These are phyloP conservation scores for Trichosanthes truncata DNA, from an alignment of 306 rosid genomes.

Conservation along the genomic window DNA sequence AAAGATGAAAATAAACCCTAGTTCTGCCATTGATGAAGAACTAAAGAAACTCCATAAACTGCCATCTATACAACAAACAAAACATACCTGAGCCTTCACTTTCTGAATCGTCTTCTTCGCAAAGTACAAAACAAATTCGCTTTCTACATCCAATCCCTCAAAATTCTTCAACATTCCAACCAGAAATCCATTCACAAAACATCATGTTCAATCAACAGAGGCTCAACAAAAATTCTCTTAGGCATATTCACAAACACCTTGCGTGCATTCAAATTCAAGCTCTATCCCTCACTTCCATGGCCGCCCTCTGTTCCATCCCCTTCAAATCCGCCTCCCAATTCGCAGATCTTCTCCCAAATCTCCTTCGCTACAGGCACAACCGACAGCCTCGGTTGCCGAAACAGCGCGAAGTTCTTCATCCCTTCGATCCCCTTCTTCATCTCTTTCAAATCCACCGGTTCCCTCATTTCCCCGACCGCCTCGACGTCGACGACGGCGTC, in stretches of 20 bases:
- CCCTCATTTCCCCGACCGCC: constrained; percentile 73
- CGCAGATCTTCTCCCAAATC: constrained; percentile 49
- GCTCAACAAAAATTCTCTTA: neutral
- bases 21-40: neutral
- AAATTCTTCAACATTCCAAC: neutral
- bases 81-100: neutral
- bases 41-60: neutral
- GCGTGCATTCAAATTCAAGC: neutral
- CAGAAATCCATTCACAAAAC: neutral
- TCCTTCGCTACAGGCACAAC: constrained; percentile 52
- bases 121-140: neutral
- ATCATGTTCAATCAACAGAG: neutral
- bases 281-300: constrained; percentile 3
- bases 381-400: constrained; percentile 63
- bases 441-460: constrained; percentile 57
- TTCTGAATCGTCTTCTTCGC: neutral
- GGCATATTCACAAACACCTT: constrained; percentile 10
- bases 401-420: constrained; percentile 40
- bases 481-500: constrained; percentile 57
- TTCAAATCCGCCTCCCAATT: constrained; percentile 61
- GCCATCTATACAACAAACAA: neutral
- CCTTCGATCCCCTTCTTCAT: constrained; percentile 43
- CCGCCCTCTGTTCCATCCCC: constrained; percentile 36
- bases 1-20: no score
- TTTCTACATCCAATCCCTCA: neutral